These are phyloP conservation scores for Cyathus striatus DNA, from an alignment of 768 basidiomycete species.

Conservation along the genomic window DNA sequence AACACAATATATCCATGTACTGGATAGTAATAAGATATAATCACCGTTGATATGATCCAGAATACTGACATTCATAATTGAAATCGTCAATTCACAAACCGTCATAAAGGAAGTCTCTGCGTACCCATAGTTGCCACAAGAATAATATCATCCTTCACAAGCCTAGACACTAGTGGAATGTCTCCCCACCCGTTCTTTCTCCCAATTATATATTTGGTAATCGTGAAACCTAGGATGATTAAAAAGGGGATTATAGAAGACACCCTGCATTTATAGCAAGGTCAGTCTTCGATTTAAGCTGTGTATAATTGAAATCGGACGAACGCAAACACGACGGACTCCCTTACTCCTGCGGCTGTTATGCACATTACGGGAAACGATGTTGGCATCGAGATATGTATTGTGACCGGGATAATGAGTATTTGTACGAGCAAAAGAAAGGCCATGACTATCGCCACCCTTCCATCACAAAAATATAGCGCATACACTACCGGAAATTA, in stretches of 20 bases:
- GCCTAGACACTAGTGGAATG: constrained; percentile 12
- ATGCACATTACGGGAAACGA: neutral
- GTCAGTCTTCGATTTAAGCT: neutral
- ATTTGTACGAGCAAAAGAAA: neutral
- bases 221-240: constrained; percentile 11
- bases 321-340: neutral
- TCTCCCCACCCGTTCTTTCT: constrained; percentile 12
- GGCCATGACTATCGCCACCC: neutral
- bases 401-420: neutral
- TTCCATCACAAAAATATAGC: neutral
- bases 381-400: neutral
- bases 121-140: constrained; percentile 12
- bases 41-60: neutral
- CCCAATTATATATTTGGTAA: constrained; percentile 11
- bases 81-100: neutral
- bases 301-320: neutral
- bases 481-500: neutral
- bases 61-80: neutral
- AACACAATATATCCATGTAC: constrained; percentile 15
- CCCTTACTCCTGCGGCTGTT: neutral
- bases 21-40: neutral
- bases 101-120: constrained; percentile 5
- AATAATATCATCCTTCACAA: constrained; percentile 14
- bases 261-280: neutral
- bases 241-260: constrained; percentile 10